Evolutionary conservation across 768 basidiomycete genomes (phyloP).

Genomic region (Amanita inopinata): DNA sequence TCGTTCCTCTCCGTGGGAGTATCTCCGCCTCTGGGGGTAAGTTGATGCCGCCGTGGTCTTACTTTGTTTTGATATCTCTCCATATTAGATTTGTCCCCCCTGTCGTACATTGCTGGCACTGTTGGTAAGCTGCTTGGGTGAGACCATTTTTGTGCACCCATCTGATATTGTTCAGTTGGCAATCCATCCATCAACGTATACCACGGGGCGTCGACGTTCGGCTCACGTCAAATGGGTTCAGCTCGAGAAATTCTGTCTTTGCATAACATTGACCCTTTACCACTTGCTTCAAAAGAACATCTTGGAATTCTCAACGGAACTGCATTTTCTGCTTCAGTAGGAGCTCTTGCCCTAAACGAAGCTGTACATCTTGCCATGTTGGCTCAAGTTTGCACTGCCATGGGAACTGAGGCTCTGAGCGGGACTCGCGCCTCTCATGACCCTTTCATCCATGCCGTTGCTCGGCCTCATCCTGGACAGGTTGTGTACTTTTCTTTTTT

Average conservation of each 20-base stretch:
- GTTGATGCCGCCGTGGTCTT: slow-evolving; percentile 10
- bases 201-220: slow-evolving; percentile 40
- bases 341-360: slow-evolving; percentile 61
- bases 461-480: slow-evolving; percentile 78
- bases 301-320: slow-evolving; percentile 70
- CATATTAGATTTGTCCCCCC: slow-evolving; percentile 34
- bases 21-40: slow-evolving; percentile 73
- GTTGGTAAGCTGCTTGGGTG: slow-evolving; percentile 28
- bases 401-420: slow-evolving; percentile 69
- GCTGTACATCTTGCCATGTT: slow-evolving; percentile 52
- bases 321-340: slow-evolving; percentile 66
- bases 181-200: slow-evolving; percentile 61
- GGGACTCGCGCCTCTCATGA: slow-evolving; percentile 57
- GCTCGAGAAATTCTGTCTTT: slow-evolving; percentile 40
- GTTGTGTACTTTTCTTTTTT: slow-evolving; percentile 18
- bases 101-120: slow-evolving; percentile 60
- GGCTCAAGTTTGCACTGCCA: slow-evolving; percentile 66
- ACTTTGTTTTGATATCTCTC: slow-evolving; percentile 4
- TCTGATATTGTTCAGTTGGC: slow-evolving; percentile 21
- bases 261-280: slow-evolving; percentile 48
- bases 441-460: slow-evolving; percentile 63
- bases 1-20: slow-evolving; percentile 74
- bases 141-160: not conserved
- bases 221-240: slow-evolving; percentile 39
- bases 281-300: slow-evolving; percentile 57